Evolutionary conservation across 2,329 filamentous ascomycete genomes (phyloP), one percentile per base, ranked within the genome.

Genomic region (Purpureocillium takamizusanense): DNA sequence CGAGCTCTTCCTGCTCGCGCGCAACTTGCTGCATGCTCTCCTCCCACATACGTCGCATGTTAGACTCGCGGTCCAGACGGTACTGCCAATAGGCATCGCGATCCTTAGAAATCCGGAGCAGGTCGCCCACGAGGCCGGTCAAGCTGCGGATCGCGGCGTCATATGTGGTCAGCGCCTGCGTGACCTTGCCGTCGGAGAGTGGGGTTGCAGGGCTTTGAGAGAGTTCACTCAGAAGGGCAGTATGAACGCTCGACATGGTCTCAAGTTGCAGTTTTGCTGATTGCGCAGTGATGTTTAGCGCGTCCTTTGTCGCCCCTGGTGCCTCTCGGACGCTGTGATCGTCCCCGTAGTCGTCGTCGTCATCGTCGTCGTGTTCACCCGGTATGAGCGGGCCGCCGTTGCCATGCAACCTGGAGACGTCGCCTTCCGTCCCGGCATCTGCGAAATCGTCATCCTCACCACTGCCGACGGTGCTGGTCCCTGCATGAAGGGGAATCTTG

Each of bases 11-110:
- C 51, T 98, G 92, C 58, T 98, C 92, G 40, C 79, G 81, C 14
- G 89, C 92, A n/a, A 98, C 84, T 51, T 89, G 81, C 9, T 92
- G 88, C 92, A 98, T 95, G 62, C 89, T 97, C 53, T 98, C 92
- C 62, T 98, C 92, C 92, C 92, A 98, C 78, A 98, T 86, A 42
- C 86, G 82, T 29, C 92, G 80, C 64, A 97, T 83, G 56, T 95
- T 86, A 32, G 82, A 81, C 63, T 98, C 92, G 38, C 88, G 82
- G 49, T 95, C 89, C 31, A 98, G 70, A 12, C 89, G 81, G 56
- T 94, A 94, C 59, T 97, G 90, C 92, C 92, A 98, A 58, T 94
- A 95, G 1, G 87, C 81, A 60, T 98, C 92, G 37, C 94, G 83
- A 55, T 98, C 92, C 51, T 85, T 82, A 8, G 89, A 90, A 52